Evolutionary conservation across 768 basidiomycete genomes (phyloP), one percentile per base, ranked within the genome.

Genomic region (Multifurca ochricompacta): DNA sequence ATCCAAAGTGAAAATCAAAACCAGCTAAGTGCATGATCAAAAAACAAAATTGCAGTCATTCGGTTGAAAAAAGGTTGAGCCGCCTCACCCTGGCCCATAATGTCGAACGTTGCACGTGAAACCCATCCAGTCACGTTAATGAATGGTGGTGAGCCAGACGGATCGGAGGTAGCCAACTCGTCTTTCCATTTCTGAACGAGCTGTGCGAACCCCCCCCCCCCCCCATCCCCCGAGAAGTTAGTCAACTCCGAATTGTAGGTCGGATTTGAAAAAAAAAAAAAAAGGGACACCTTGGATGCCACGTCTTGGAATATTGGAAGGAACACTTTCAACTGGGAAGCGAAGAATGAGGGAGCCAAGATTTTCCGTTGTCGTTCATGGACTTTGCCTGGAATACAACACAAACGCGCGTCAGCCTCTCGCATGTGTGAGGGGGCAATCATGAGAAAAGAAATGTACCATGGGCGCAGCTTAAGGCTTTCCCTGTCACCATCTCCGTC

Each of bases 161-260:
- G 28, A 11, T 51, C 51, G 7, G 35, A 28, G 4, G 49, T 35
- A 19, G 49, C 52, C 1, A 67, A 39, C 3, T 60, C 35, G 3
- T 63, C 63, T 45, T 60, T 63, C 65, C 63, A 64, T 34, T 60
- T 67, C 42, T 60, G 58, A 11, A 58, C 60, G 11, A 67, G 56
- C 63, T 67, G 32, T 7, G n/a, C 28, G 34, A 13, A 23, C 27
- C 18, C 6, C 21, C 4, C 10, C 11, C n/a, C n/a, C n/a, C n/a
- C n/a, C n/a, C n/a, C n/a, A n/a, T n/a, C n/a, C n/a, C n/a, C n/a
- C 16, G 11, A 35, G 10, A 30, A 2, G 9, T 13, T 34, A 23
- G 19, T 14, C 18, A 34, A 3, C 2, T 21, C 13, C 32, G n/a
- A 34, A 5, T 8, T 16, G 21, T 25, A 43, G 28, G 23, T 25